Percentiles rank a stretch among this genome's conserved stretches.
These are phyloP conservation scores for Leptomonas seymouri DNA, from an alignment of 208 protist genomes.

Conservation along the genomic window DNA sequence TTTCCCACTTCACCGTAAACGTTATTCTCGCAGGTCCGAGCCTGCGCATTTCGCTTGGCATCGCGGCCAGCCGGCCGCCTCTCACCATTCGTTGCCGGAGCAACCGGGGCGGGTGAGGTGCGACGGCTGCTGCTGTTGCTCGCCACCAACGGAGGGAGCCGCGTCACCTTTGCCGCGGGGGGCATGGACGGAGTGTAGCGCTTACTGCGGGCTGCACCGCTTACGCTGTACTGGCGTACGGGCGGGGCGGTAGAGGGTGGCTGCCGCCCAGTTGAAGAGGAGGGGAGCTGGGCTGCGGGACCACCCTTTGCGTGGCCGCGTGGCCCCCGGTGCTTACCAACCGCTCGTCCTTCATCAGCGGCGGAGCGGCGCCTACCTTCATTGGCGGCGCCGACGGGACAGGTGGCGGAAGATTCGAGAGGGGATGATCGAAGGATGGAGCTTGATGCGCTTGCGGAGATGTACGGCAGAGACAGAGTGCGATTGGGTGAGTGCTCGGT, in stretches of 20 bases:
- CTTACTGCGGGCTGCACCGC: background rate
- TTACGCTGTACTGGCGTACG: background rate
- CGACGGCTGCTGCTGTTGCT: background rate
- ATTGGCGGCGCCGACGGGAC: too few species aligned
- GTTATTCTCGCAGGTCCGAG: too few species aligned
- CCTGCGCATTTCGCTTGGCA: background rate
- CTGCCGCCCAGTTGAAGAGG: too few species aligned
- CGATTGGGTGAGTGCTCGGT: background rate
- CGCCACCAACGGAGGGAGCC: background rate
- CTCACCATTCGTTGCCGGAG: background rate
- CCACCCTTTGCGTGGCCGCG: too few species aligned
- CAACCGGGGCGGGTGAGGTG: background rate
- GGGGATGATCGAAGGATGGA: background rate
- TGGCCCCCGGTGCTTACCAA: too few species aligned
- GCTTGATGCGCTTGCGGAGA: background rate
- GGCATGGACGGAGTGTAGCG: background rate
- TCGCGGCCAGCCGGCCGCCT: background rate
- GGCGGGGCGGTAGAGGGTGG: too few species aligned
- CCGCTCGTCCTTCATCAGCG: too few species aligned
- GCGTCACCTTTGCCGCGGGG: background rate
- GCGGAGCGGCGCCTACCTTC: too few species aligned
- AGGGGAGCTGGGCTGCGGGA: too few species aligned
- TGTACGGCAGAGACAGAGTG: background rate
- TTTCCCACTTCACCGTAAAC: too few species aligned
- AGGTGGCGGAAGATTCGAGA: background rate